Base-by-base conservation (phyloP, 768 basidiomycete species). In the Porpolomopsis calyptriformis region DNA sequence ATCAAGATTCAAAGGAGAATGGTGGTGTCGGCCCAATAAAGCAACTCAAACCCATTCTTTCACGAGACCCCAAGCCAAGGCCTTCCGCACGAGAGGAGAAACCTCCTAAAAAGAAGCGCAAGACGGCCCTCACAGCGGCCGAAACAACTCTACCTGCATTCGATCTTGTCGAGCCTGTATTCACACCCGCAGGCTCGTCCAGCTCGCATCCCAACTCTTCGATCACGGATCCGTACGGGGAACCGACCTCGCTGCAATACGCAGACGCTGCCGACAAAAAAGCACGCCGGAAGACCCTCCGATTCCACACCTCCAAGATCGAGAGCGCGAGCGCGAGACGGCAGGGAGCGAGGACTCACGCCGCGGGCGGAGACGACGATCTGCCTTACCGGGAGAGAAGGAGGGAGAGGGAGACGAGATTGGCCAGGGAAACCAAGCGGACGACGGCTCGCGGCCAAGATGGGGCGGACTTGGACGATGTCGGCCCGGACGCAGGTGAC, bases 271-370 rank as follows among this genome's bases (percentile, higher is more conserved):
- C 72, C 4, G 94, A 97, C 67, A 96, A 96, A 61, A 75, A 69
- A 16, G 80, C 85, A 3, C 79, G 84, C 46, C 83, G 79, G 53
- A 85, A 84, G 53, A 77, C 86, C 5, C 74, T 98, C 25, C 82
- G 85, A 27, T 99, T 98, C 78, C 88, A 98, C 64, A 91, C 90
- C 4, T 77, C 87, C 45, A 86, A 84, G 59, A 93, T 99, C 55
- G 88, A 88, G 58, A 80, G 81, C 47, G 77, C 88, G 4, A 76
- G 79, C 44, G 78, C 82, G 9, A 72, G 85, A 49, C 74, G 93
- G 45, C 76, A 79, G 46, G 78, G 77, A 23, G 90, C 89, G 4
- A 71, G 87, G 47, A 72, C 67, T 50, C 74, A 73, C 20, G 78
- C 84, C 4, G 60, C 80, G 43, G 85, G 87, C 24, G 96, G 96